Evolutionary conservation across 352 stramenopile genomes (phyloP).

Genomic region (Phytophthora quininea): DNA sequence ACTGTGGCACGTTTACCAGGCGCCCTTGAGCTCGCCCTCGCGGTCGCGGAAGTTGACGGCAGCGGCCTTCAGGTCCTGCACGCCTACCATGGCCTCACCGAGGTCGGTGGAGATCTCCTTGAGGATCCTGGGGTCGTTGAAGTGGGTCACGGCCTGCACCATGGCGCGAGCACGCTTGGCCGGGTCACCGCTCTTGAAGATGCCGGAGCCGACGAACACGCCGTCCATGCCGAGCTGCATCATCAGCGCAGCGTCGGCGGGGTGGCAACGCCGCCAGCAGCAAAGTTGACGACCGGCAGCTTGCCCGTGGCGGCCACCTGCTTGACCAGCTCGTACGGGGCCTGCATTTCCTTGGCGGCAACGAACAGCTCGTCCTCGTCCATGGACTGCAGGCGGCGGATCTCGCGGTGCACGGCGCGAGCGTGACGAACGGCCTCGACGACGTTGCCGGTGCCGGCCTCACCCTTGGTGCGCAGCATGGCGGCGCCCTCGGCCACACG

Average conservation of each 20-base stretch:
- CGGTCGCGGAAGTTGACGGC: conserved; percentile 97
- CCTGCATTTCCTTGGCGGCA: conserved; percentile 96
- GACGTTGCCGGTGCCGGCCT: conserved; percentile 98
- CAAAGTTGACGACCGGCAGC: conserved; percentile 98
- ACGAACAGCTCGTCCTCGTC: conserved; percentile 98
- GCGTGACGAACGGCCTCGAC: conserved; percentile 98
- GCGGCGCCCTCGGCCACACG: conserved; percentile 95
- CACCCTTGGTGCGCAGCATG: conserved; percentile 98
- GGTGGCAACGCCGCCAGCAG: conserved; percentile 97
- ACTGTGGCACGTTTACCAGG: conserved; percentile 51
- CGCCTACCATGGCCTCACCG: conserved; percentile 97
- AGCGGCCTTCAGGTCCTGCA: conserved; percentile 96
- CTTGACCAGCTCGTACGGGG: conserved; percentile 94
- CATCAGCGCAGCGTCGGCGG: conserved; percentile 97
- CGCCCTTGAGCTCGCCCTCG: conserved; percentile 88
- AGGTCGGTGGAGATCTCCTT: conserved; percentile 96
- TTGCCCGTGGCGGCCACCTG: conserved; percentile 90
- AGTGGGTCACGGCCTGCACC: conserved; percentile 97
- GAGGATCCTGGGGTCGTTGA: conserved; percentile 96
- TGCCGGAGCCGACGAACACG: conserved; percentile 98
- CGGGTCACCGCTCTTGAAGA: conserved; percentile 97
- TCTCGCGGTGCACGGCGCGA: conserved; percentile 92
- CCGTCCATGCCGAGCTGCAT: conserved; percentile 99
- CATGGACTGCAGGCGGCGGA: conserved; percentile 92
- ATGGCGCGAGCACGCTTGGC: conserved; percentile 95